Conservation (phyloP, 2,329 filamentous ascomycete genomes). For the Sclerotinia nivalis region DNA sequence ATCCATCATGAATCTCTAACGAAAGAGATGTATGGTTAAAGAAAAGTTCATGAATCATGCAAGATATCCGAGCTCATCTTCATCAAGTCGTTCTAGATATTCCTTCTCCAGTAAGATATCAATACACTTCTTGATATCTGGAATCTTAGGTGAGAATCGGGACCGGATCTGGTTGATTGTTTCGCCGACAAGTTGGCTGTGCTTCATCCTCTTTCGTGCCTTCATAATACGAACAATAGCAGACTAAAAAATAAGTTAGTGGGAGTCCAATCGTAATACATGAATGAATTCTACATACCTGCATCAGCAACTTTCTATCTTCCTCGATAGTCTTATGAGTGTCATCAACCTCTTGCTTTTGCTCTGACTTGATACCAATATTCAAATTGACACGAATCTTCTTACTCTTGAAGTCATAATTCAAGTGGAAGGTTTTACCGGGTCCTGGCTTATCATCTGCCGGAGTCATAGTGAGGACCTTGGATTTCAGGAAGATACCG, state of each 20-base stretch:
- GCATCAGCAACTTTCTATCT: conserved; percentile 91
- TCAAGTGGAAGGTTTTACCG: conserved; percentile 79
- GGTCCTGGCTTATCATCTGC: conserved; percentile 74
- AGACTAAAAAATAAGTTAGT: conserved; percentile 60
- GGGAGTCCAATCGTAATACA: conserved; percentile 22
- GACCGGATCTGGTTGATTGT: conserved; percentile 93
- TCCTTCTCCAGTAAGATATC: conserved; percentile 98
- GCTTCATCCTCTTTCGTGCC: conserved; percentile 98
- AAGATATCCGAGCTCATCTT: conserved; percentile 91
- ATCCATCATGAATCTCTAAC: conserved; percentile 7
- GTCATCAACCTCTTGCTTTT: conserved; percentile 93
- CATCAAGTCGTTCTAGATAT: conserved; percentile 92
- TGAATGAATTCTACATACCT: conserved; percentile 62
- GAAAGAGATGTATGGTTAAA: conserved; percentile 10
- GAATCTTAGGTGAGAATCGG: conserved; percentile 88
- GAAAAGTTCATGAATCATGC: conserved; percentile 58
- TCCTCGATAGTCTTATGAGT: conserved; percentile 99
- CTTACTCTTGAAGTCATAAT: conserved; percentile 97
- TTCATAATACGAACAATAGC: conserved; percentile 99
- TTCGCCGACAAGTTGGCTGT: conserved; percentile 89
- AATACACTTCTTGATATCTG: conserved; percentile 99
- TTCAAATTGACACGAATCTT: conserved; percentile 98
- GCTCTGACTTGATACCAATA: conserved; percentile 89
- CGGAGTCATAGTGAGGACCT: conserved; percentile 73
- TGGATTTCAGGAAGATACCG: conserved; percentile 86